Evolutionary conservation across 192 early-diverging fungal species (phyloP).

Genomic region (Pilobolus umbonatus): DNA sequence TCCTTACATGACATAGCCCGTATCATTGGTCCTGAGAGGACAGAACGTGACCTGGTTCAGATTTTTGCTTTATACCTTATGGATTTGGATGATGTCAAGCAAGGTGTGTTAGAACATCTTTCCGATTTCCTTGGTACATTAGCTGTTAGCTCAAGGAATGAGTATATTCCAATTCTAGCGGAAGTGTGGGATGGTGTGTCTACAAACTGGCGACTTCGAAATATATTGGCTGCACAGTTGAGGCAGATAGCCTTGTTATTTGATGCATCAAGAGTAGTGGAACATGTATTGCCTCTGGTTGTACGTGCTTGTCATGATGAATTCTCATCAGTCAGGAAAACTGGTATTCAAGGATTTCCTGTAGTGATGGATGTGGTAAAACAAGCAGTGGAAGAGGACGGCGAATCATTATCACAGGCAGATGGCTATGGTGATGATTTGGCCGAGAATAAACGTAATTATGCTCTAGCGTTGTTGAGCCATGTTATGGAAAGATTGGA

Average conservation of each 20-base stretch:
- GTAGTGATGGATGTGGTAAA: constrained; percentile 30
- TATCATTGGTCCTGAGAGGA: constrained; percentile 46
- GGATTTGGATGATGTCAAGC: constrained; percentile 64
- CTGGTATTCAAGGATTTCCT: constrained; percentile 39
- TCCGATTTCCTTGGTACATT: constrained; percentile 62
- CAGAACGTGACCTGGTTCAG: constrained; percentile 44
- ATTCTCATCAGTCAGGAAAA: constrained; percentile 48
- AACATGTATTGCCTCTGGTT: constrained; percentile 61
- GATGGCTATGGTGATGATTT: constrained; percentile 23
- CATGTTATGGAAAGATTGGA: constrained; percentile 35
- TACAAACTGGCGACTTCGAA: constrained; percentile 66
- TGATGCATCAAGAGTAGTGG: constrained; percentile 51
- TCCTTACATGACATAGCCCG: constrained; percentile 53
- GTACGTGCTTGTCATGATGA: constrained; percentile 48
- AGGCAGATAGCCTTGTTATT: constrained; percentile 56
- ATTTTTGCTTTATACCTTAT: constrained; percentile 49
- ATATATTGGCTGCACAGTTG: constrained; percentile 64
- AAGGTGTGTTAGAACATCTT: constrained; percentile 59
- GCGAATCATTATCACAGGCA: constrained; percentile 11
- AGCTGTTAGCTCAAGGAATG: constrained; percentile 49
- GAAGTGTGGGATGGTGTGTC: constrained; percentile 64
- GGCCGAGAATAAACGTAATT: constrained; percentile 5
- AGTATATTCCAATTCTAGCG: constrained; percentile 58
- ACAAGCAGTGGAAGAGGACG: constrained; percentile 26
- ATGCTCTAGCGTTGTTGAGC: constrained; percentile 17